These are phyloP conservation scores for Phialemoniopsis sp. DNA, from an alignment of 2,329 filamentous ascomycete genomes.

Conservation along the genomic window DNA sequence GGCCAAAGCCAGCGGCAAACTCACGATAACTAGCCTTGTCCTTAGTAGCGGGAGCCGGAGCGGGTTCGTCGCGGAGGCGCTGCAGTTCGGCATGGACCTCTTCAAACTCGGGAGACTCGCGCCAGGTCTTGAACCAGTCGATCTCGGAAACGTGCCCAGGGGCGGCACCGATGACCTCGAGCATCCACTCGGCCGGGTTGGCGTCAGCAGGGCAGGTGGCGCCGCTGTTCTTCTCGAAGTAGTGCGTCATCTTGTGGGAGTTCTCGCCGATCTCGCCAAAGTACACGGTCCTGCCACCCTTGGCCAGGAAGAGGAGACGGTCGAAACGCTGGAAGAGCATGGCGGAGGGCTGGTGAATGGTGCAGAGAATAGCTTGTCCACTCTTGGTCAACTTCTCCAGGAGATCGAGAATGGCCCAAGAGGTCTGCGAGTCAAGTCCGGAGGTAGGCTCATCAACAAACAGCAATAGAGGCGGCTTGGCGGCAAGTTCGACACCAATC, in stretches of 20 bases:
- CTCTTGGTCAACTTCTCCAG: conserved; percentile 67
- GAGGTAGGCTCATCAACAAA: conserved; percentile 96
- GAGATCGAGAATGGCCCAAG: conserved; percentile 85
- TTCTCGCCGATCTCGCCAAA: conserved; percentile 75
- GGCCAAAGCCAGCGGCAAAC: conserved; percentile 71
- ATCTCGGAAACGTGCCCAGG: conserved; percentile 60
- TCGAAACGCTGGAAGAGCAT: conserved; percentile 93
- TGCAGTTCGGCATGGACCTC: conserved; percentile 54
- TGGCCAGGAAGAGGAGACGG: conserved; percentile 71
- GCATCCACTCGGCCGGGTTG: conserved; percentile 83
- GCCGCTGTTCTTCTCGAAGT: conserved; percentile 73
- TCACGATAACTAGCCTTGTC: conserved; percentile 57
- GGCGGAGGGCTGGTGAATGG: conserved; percentile 94
- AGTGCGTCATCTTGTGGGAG: conserved; percentile 62
- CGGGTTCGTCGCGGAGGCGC: conserved; percentile 46
- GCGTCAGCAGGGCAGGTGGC: conserved; percentile 59
- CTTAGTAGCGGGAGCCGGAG: conserved; percentile 14
- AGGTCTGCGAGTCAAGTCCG: conserved; percentile 88
- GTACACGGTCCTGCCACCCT: conserved; percentile 75
- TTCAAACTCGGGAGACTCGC: conserved; percentile 50
- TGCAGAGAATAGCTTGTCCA: conserved; percentile 79
- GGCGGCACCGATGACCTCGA: conserved; percentile 57
- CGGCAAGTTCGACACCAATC: conserved; percentile 93
- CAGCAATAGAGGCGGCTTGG: conserved; percentile 82
- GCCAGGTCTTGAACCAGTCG: conserved; percentile 63